Percentiles rank a stretch among this genome's conserved stretches.
Conservation (phyloP, 495 filamentous ascomycete genomes). For the Podospora tetraspora region DNA sequence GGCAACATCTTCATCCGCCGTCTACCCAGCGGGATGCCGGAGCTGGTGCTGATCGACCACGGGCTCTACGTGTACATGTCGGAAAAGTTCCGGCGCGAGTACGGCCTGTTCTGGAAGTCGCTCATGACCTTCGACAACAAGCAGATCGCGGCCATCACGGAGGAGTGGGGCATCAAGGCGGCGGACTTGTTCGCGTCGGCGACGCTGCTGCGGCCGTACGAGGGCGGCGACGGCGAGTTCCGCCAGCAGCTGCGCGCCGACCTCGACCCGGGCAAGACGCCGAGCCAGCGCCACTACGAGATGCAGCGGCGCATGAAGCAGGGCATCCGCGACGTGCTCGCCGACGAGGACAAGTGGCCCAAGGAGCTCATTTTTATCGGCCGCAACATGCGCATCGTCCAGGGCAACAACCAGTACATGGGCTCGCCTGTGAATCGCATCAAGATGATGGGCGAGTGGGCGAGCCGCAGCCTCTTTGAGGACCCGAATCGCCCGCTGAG, state of each 20-base stretch:
- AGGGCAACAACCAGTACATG: slow-evolving; percentile 61
- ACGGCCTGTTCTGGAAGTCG: slow-evolving; percentile 87
- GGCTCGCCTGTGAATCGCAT: slow-evolving; percentile 91
- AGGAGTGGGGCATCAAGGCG: slow-evolving; percentile 79
- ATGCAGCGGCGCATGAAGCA: slow-evolving; percentile 80
- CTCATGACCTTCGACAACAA: slow-evolving; percentile 90
- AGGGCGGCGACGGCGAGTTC: slow-evolving; percentile 69
- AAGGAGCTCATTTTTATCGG: slow-evolving; percentile 93
- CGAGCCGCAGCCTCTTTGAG: slow-evolving; percentile 69
- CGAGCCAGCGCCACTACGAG: slow-evolving; percentile 66
- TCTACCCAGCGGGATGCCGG: slow-evolving; percentile 69
- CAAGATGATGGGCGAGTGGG: slow-evolving; percentile 92
- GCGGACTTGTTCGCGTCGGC: slow-evolving; percentile 86
- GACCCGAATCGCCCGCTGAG: slow-evolving; percentile 39
- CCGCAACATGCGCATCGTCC: slow-evolving; percentile 88
- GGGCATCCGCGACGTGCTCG: slow-evolving; percentile 75
- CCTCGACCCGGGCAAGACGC: slow-evolving; percentile 51
- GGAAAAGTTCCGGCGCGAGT: slow-evolving; percentile 79
- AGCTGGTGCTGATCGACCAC: slow-evolving; percentile 94
- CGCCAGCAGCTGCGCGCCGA: slow-evolving; percentile 50
- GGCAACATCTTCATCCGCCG: slow-evolving; percentile 95
- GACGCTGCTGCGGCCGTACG: slow-evolving; percentile 84
- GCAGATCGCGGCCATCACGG: slow-evolving; percentile 63
- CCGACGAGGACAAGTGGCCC: slow-evolving; percentile 89
- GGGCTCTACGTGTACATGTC: slow-evolving; percentile 90